A percentile compares a stretch with the other conserved stretches of the same genome.
phyloP scores from a whole-genome alignment of 2,329 filamentous ascomycete genomes.

The Hawksworthiomyces lignivorus region DNA sequence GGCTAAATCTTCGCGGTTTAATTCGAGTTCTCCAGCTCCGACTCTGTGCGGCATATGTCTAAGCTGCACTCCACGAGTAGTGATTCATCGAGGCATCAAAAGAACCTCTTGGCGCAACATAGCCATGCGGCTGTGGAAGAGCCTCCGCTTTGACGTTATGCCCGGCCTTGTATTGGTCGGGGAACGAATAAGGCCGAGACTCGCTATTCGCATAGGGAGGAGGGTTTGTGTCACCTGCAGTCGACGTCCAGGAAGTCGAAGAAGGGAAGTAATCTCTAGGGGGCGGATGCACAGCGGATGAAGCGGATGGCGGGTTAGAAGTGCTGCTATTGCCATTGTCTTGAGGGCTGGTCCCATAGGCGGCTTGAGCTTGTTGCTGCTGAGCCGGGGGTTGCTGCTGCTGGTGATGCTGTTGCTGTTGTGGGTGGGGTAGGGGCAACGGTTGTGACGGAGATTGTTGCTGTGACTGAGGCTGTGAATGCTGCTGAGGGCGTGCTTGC shows the following conservation, averaged over 20 bases:
- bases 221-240: constrained; percentile 36
- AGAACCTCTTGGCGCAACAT: constrained; percentile 33
- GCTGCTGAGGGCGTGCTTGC: constrained; percentile 6
- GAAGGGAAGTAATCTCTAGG: constrained; percentile 48
- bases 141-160: constrained; percentile 26
- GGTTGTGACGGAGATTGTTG: constrained; percentile 10
- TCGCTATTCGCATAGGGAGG: constrained; percentile 40
- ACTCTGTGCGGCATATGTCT: background rate
- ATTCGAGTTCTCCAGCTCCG: background rate
- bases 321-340: constrained; percentile 6
- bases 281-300: constrained; percentile 18
- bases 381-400: constrained; percentile 5
- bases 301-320: constrained; percentile 15
- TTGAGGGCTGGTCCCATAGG: constrained; percentile 9
- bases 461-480: constrained; percentile 14
- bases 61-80: constrained; percentile 49
- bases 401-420: constrained; percentile 4
- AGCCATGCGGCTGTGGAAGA: constrained; percentile 32
- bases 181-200: constrained; percentile 38
- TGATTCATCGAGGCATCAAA: constrained; percentile 42
- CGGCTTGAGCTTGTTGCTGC: constrained; percentile 9
- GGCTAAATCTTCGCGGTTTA: too few species aligned
- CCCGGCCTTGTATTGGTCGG: constrained; percentile 40
- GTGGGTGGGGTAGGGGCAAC: constrained; percentile 11
- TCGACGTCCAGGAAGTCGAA: constrained; percentile 43